Evolutionary conservation across 768 basidiomycete genomes (phyloP), one percentile per base, ranked within the genome.

Genomic region (Leucocoprinus birnbaumii): DNA sequence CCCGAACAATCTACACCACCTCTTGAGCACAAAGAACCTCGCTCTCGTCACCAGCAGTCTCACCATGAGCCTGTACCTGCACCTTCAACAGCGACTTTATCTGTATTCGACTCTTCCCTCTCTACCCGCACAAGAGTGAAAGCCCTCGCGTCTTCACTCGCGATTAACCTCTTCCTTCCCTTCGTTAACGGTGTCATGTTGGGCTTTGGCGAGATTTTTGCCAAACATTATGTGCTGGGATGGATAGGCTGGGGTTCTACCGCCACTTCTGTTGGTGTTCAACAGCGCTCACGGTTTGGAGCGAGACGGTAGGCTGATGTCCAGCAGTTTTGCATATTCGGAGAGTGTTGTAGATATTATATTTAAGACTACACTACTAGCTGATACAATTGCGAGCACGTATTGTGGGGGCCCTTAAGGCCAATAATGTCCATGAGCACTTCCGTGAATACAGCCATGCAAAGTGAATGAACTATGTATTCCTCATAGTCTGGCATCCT

Each of bases 161-260:
- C 88, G 24, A 89, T 96, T 66, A 95, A 96, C 66, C 66, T 96
- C 58, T 66, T 89, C 0, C 77, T 96, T 37, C 93, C 93, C 0
- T 96, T 96, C 68, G 80, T 96, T 8, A 96, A 95, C 60, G 94
- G 93, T 18, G 89, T 96, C 55, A 96, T 96, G 93, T 83, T 94
- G 48, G 93, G 93, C n/a, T 94, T 95, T 65, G 93, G 93, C 38
- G 94, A 96, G 70, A 89, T 96, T 48, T 93, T 94, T 65, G 93
- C 89, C 34, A 89, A 88, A 69, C 82, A 87, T 43, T 77, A 89
- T n/a, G 67, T 90, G 16, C 70, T 89, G 56, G 68, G 65, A 19
- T 80, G 78, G 75, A 68, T 81, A 60, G 80, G 80, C 6, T 80
- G 79, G 79, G 75, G 73, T 13, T 66, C 73, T 48, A 66, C 70